phyloP scores from a whole-genome alignment of 345 rosid genomes.

The Eutrema yunnanense region DNA sequence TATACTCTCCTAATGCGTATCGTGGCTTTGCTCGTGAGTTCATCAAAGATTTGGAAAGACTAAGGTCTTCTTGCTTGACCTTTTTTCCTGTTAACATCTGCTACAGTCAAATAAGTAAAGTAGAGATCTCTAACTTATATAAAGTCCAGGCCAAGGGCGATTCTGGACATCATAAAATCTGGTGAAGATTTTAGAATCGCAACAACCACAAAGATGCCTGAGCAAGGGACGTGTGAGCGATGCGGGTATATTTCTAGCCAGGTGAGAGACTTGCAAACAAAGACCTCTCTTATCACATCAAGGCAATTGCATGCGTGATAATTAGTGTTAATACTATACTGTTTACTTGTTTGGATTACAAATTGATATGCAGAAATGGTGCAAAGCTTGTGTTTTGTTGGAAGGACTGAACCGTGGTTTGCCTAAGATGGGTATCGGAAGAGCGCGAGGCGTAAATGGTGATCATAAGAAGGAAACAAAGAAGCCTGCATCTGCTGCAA shows the following conservation, averaged over 20 bases:
- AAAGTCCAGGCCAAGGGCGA: constrained; percentile 79
- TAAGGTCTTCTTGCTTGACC: constrained; percentile 40
- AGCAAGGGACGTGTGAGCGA: constrained; percentile 89
- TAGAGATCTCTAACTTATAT: neutral
- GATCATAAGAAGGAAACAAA: constrained; percentile 32
- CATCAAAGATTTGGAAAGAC: constrained; percentile 91
- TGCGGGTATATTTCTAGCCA: constrained; percentile 97
- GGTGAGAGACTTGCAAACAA: constrained; percentile 34
- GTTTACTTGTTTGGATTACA: neutral
- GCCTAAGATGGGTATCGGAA: constrained; percentile 83
- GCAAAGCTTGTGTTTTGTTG: constrained; percentile 89
- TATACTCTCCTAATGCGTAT: constrained; percentile 93
- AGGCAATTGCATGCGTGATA: neutral
- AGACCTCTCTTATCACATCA: neutral
- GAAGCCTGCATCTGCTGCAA: constrained; percentile 21
- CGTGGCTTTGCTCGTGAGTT: constrained; percentile 98
- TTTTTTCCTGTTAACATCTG: neutral
- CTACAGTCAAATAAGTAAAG: neutral
- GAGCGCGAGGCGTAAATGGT: constrained; percentile 40
- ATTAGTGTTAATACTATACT: neutral
- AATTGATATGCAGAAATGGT: constrained; percentile 60
- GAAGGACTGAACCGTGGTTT: constrained; percentile 87
- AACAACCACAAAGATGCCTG: constrained; percentile 82
- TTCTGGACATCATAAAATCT: constrained; percentile 69
- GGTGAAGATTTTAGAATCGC: constrained; percentile 90